phyloP scores from a whole-genome alignment of 495 filamentous ascomycete genomes.

The Xylaria grammica region DNA sequence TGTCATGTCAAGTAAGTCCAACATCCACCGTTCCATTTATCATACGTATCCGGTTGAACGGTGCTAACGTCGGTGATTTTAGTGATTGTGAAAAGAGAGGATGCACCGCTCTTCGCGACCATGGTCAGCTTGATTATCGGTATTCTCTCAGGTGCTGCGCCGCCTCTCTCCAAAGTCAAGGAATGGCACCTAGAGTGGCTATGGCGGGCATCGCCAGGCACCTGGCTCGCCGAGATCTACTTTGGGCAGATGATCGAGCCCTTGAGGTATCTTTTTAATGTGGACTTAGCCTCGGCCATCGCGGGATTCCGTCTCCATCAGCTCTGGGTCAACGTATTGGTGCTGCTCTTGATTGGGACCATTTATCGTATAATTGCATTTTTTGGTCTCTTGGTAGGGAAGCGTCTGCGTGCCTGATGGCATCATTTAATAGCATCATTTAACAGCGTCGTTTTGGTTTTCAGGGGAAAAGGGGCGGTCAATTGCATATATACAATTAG shows the following conservation, averaged over 20 bases:
- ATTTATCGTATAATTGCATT: constrained; percentile 50
- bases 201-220: constrained; percentile 57
- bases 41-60: neutral
- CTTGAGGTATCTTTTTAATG: constrained; percentile 51
- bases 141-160: constrained; percentile 55
- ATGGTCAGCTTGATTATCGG: constrained; percentile 55
- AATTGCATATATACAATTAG: neutral
- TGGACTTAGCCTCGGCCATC: constrained; percentile 40
- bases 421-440: neutral
- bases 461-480: neutral
- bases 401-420: constrained; percentile 27
- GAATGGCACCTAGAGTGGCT: constrained; percentile 62
- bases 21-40: neutral
- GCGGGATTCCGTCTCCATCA: constrained; percentile 48
- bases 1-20: constrained; percentile 36
- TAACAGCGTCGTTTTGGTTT: neutral
- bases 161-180: constrained; percentile 52
- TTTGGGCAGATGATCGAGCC: constrained; percentile 54
- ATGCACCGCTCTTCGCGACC: constrained; percentile 55
- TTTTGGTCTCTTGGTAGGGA: constrained; percentile 40
- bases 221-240: constrained; percentile 64
- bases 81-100: constrained; percentile 51
- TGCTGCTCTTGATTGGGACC: constrained; percentile 45
- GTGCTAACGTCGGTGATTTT: neutral
- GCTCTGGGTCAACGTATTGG: constrained; percentile 44